These are phyloP conservation scores for Amphicarpaea edgeworthii DNA, from an alignment of 306 rosid genomes.

Conservation along the genomic window DNA sequence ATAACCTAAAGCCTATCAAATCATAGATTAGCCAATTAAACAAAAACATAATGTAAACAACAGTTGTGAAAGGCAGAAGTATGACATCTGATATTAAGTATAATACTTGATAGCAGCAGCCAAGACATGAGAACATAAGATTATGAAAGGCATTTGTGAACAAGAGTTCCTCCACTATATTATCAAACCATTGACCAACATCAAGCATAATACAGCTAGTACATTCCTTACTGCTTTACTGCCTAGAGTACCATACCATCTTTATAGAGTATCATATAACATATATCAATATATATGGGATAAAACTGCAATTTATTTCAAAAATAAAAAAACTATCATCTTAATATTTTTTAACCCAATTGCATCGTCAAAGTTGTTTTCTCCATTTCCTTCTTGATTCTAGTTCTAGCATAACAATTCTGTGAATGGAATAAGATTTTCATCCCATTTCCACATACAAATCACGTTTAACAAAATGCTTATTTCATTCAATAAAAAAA, in stretches of 20 bases:
- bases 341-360: constrained; percentile 12
- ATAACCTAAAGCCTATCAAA: constrained; percentile 87
- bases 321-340: neutral
- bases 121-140: neutral
- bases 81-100: constrained; percentile 25
- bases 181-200: constrained; percentile 24
- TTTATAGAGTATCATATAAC: neutral
- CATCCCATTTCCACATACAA: neutral
- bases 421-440: neutral
- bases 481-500: neutral
- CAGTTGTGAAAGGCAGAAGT: constrained; percentile 21
- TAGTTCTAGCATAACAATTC: constrained; percentile 5
- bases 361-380: neutral
- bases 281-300: neutral
- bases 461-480: neutral
- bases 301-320: neutral
- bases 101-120: constrained; percentile 10
- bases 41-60: constrained; percentile 15
- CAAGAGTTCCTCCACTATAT: constrained; percentile 11
- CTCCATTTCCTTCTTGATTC: constrained; percentile 22
- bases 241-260: neutral
- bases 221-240: neutral
- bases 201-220: constrained; percentile 3
- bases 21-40: constrained; percentile 40
- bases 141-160: constrained; percentile 9